A percentile compares a stretch with the other conserved stretches of the same genome.
These are phyloP conservation scores for Panicum miliaceum DNA, from an alignment of 176 grass and related monocot genomes.

Conservation along the genomic window DNA sequence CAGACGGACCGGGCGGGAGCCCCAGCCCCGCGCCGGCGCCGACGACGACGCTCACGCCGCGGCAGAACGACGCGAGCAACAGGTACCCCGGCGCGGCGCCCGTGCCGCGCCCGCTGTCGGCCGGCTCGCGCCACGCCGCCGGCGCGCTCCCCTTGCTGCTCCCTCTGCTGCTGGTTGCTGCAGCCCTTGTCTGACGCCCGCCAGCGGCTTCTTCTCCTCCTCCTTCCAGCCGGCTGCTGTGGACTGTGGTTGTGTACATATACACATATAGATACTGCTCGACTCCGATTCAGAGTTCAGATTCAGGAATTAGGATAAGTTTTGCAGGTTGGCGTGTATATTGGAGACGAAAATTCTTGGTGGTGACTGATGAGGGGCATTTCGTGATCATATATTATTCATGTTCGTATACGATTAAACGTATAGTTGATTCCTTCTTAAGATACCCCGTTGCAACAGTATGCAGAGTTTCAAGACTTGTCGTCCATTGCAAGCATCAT, in stretches of 20 bases:
- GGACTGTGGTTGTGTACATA: background rate
- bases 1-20: conserved; percentile 2
- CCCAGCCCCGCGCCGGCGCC: background rate
- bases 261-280: background rate
- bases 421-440: no score
- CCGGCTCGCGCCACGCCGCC: background rate
- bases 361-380: background rate
- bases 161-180: conserved; percentile 7
- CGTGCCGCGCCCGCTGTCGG: background rate
- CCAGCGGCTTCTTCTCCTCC: background rate
- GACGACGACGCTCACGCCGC: background rate
- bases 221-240: no score
- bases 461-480: no score
- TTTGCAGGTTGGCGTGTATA: background rate
- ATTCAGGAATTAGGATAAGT: background rate
- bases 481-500: no score
- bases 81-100: conserved; percentile 22
- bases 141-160: background rate
- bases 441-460: background rate
- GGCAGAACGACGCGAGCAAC: background rate
- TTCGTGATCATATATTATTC: background rate
- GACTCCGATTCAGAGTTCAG: conserved; percentile 6
- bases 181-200: background rate
- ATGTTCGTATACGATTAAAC: background rate
- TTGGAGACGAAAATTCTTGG: background rate